Evolutionary conservation across 768 basidiomycete species (phyloP).

Genomic region (Xerocomus spinulosus): DNA sequence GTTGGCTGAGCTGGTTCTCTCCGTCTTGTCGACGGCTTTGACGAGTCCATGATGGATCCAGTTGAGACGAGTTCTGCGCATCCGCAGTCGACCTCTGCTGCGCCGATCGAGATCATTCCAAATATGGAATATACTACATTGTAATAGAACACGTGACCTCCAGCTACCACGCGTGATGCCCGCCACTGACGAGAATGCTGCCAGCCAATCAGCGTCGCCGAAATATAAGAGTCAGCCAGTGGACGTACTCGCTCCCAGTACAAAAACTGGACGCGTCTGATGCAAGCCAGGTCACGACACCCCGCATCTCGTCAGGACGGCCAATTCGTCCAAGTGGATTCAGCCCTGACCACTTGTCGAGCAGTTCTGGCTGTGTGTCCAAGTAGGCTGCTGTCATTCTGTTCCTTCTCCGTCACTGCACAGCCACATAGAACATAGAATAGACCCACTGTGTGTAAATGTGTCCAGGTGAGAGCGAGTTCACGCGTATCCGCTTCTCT

Average conservation of each 20-base stretch:
- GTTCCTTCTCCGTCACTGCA: background rate
- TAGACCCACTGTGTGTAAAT: constrained; percentile 60
- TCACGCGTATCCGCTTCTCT: constrained; percentile 60
- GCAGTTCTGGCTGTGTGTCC: constrained; percentile 57
- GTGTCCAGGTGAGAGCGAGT: constrained; percentile 71
- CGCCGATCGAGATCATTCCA: constrained; percentile 33
- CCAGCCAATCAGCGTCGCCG: background rate
- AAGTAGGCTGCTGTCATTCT: constrained; percentile 76
- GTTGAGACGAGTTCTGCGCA: constrained; percentile 14
- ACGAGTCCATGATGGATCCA: constrained; percentile 28
- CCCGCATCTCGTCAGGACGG: constrained; percentile 66
- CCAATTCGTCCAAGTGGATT: constrained; percentile 73
- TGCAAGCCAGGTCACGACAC: constrained; percentile 67
- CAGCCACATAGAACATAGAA: constrained; percentile 1
- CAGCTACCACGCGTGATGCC: constrained; percentile 29
- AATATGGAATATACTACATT: constrained; percentile 16
- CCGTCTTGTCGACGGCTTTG: constrained; percentile 18
- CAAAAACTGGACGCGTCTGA: constrained; percentile 75
- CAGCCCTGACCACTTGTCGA: constrained; percentile 61
- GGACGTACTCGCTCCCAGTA: constrained; percentile 75
- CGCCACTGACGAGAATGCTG: constrained; percentile 31
- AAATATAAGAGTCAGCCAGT: accelerated
- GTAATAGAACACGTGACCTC: constrained; percentile 15
- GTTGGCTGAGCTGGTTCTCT: constrained; percentile 40
- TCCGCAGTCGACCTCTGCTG: constrained; percentile 32